phyloP scores from a whole-genome alignment of 352 stramenopile genomes.

The Thraustotheca clavata region DNA sequence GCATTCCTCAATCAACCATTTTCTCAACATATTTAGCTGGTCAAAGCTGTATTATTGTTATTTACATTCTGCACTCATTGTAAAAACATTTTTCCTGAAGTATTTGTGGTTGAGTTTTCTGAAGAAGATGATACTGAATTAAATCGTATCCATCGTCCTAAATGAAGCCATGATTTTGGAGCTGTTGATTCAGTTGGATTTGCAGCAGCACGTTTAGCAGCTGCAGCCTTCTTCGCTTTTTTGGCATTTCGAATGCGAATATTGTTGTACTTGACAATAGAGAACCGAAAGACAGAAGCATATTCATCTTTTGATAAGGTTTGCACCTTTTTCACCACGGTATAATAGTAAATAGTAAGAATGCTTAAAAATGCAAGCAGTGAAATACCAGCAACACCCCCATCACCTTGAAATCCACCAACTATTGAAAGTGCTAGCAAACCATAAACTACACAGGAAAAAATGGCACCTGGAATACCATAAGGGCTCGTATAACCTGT shows the following conservation, averaged over 20 bases:
- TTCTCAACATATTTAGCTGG: no score
- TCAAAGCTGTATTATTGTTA: no score
- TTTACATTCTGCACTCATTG: no score
- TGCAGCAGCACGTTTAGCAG: neutral
- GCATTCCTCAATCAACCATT: no score
- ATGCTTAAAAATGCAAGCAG: neutral
- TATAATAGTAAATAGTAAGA: neutral
- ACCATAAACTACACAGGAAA: neutral
- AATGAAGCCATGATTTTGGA: neutral
- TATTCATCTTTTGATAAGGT: conserved; percentile 6
- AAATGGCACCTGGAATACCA: neutral
- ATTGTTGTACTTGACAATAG: neutral
- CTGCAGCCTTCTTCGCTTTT: neutral
- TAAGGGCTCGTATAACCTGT: neutral
- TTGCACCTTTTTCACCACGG: neutral
- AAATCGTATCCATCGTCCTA: no score
- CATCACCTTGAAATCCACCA: conserved; percentile 4
- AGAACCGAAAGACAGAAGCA: neutral
- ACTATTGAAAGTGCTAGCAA: neutral
- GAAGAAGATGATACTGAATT: no score
- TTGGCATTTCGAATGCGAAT: neutral
- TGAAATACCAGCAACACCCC: neutral
- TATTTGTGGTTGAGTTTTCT: no score
- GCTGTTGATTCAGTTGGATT: neutral
- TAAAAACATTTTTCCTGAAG: no score